Conservation (phyloP, 2,329 filamentous ascomycete species). For the Escovopsis weberi region DNA sequence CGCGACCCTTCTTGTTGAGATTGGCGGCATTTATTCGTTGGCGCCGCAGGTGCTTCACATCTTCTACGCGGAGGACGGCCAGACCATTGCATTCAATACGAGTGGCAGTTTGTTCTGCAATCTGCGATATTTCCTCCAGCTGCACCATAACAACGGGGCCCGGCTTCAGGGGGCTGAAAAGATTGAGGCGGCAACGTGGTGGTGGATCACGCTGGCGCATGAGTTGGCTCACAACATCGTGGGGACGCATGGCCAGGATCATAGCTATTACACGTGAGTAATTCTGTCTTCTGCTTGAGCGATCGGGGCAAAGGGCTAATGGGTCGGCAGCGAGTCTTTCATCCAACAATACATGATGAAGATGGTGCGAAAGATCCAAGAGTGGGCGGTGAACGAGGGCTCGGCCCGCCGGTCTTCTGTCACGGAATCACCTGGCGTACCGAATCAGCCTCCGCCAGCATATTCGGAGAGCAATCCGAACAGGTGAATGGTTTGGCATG, state of each 20-base stretch:
- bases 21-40: slow-evolving; percentile 60
- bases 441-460: slow-evolving; percentile 10
- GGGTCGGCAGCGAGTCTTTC: slow-evolving; percentile 48
- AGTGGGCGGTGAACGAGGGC: slow-evolving; percentile 15
- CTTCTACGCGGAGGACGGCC: slow-evolving; percentile 67
- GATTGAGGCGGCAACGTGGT: slow-evolving; percentile 64
- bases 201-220: slow-evolving; percentile 93
- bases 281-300: not conserved
- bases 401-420: not conserved
- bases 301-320: slow-evolving; percentile 1
- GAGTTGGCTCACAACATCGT: slow-evolving; percentile 94
- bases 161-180: slow-evolving; percentile 29
- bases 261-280: slow-evolving; percentile 66
- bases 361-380: slow-evolving; percentile 43
- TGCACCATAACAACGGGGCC: slow-evolving; percentile 46
- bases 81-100: slow-evolving; percentile 85
- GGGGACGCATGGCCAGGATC: slow-evolving; percentile 57
- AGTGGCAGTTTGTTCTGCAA: slow-evolving; percentile 89
- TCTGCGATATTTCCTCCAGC: slow-evolving; percentile 66
- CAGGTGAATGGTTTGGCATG: not conserved
- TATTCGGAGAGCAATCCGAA: slow-evolving; percentile 7
- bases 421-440: slow-evolving; percentile 3
- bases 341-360: slow-evolving; percentile 62
- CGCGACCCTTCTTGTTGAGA: slow-evolving; percentile 51
- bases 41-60: slow-evolving; percentile 59